Percentiles rank a stretch among this genome's conserved stretches.
These are phyloP conservation scores for Populus davidiana DNA, from an alignment of 345 rosid genomes.

Conservation along the genomic window DNA sequence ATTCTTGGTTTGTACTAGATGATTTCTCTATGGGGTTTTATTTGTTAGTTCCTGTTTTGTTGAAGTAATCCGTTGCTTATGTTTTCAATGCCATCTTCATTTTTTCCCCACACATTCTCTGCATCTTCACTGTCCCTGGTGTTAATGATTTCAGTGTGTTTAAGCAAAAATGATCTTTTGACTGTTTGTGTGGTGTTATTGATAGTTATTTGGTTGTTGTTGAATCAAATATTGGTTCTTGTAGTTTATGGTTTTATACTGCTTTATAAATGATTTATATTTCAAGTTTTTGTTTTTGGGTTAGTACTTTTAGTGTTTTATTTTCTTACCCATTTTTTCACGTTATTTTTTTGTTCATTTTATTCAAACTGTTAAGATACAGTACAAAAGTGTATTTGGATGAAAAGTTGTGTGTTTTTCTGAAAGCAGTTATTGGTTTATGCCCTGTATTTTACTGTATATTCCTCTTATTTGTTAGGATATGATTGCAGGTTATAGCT, in stretches of 20 bases:
- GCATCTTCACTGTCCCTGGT: not conserved
- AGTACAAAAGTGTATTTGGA: not conserved
- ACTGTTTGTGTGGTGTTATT: no score
- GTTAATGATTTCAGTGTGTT: not conserved
- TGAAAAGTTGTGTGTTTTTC: not conserved
- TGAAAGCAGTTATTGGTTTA: not conserved
- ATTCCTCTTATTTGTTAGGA: not conserved
- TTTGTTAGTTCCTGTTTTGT: not conserved
- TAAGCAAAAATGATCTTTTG: not conserved
- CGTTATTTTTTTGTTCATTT: not conserved
- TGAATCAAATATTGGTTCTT: not conserved
- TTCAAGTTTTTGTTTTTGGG: not conserved
- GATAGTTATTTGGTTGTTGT: not conserved
- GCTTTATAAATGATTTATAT: not conserved
- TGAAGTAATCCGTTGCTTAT: not conserved
- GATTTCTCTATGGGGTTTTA: not conserved
- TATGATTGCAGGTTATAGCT: constrained; percentile 68
- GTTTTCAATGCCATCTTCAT: not conserved
- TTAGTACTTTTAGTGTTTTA: not conserved
- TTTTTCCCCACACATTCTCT: not conserved
- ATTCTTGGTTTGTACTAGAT: not conserved
- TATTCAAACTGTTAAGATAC: not conserved
- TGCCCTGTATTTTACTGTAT: not conserved
- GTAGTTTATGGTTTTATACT: not conserved
- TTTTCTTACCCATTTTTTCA: not conserved